Evolutionary conservation across 768 basidiomycete species (phyloP).

Genomic region (Leccinum subtestaceum): DNA sequence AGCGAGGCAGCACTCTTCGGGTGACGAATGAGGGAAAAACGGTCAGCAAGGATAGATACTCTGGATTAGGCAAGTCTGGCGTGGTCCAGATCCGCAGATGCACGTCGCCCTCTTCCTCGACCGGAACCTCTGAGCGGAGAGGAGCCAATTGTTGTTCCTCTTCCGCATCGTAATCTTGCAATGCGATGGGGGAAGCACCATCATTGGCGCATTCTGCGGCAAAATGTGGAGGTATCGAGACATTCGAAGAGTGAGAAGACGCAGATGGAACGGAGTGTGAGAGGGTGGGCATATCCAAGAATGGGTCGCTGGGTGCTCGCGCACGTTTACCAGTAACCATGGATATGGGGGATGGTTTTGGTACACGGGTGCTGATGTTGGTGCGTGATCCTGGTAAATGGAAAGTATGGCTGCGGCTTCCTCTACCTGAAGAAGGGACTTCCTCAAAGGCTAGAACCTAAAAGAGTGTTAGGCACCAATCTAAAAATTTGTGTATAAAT

Average conservation of each 20-base stretch:
- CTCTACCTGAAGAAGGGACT: constrained; percentile 34
- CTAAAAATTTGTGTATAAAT: constrained; percentile 8
- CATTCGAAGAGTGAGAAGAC: constrained; percentile 45
- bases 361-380: constrained; percentile 26
- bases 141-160: constrained; percentile 36
- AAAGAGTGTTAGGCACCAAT: neutral
- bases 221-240: constrained; percentile 31
- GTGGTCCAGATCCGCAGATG: constrained; percentile 78
- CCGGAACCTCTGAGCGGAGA: constrained; percentile 32
- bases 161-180: constrained; percentile 28
- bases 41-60: constrained; percentile 62
- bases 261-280: constrained; percentile 56
- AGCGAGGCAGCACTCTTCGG: constrained; percentile 67
- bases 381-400: constrained; percentile 45
- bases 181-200: constrained; percentile 37
- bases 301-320: constrained; percentile 77
- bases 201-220: constrained; percentile 40
- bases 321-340: constrained; percentile 57
- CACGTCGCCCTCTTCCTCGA: constrained; percentile 40
- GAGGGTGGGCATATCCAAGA: constrained; percentile 65
- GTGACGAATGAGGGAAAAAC: constrained; percentile 80
- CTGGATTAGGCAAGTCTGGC: constrained; percentile 75
- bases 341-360: constrained; percentile 40
- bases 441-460: constrained; percentile 78
- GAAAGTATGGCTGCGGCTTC: constrained; percentile 30